Percentiles rank a stretch among this genome's conserved stretches.
Conservation (phyloP, 495 filamentous ascomycete genomes). For the Bryoglossum gracile region DNA sequence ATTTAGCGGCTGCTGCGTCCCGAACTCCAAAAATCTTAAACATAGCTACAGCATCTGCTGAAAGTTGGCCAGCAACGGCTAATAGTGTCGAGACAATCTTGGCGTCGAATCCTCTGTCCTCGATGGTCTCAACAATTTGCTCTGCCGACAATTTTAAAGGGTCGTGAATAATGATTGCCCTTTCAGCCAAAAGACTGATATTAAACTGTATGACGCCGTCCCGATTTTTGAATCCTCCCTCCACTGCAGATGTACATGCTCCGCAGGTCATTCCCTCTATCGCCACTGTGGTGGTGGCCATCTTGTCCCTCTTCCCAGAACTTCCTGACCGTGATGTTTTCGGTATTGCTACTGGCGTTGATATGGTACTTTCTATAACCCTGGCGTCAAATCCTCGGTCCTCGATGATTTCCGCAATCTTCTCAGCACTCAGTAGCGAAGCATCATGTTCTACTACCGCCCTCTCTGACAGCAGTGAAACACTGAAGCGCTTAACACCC, state of each 20-base stretch:
- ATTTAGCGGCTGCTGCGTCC: slow-evolving; percentile 59
- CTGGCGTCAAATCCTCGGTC: slow-evolving; percentile 87
- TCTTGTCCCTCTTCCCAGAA: slow-evolving; percentile 7
- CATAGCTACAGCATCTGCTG: slow-evolving; percentile 48
- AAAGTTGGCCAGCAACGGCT: slow-evolving; percentile 37
- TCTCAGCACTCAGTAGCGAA: slow-evolving; percentile 53
- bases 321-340: slow-evolving; percentile 24
- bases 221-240: slow-evolving; percentile 67
- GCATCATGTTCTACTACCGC: slow-evolving; percentile 85
- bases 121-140: slow-evolving; percentile 78
- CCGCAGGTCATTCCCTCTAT: slow-evolving; percentile 98
- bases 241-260: slow-evolving; percentile 85
- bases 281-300: slow-evolving; percentile 71
- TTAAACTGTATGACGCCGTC: slow-evolving; percentile 81
- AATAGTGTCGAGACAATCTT: slow-evolving; percentile 57
- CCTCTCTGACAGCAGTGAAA: slow-evolving; percentile 86
- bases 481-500: slow-evolving; percentile 81
- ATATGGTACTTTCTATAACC: slow-evolving; percentile 49
- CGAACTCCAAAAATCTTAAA: slow-evolving; percentile 79
- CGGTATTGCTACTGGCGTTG: slow-evolving; percentile 29
- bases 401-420: slow-evolving; percentile 76
- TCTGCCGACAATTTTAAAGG: slow-evolving; percentile 56
- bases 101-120: slow-evolving; percentile 91
- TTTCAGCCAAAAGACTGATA: slow-evolving; percentile 87
- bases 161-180: slow-evolving; percentile 84